A percentile compares a stretch with the other conserved stretches of the same genome.
phyloP scores from a whole-genome alignment of 179 eudicot species.

The Beta lomatogona region DNA sequence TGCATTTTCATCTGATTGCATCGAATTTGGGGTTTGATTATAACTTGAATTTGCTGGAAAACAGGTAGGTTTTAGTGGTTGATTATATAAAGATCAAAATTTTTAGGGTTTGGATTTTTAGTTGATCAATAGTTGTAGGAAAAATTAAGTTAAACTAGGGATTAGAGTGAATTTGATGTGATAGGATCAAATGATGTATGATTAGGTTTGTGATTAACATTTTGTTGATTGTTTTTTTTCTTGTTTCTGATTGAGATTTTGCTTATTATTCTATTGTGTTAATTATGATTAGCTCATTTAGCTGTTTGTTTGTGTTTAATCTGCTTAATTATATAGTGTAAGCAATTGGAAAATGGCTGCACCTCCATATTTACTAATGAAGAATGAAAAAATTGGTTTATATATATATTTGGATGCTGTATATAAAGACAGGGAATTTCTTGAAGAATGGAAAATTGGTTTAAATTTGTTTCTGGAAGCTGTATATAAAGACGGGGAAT shows the following conservation, averaged over 20 bases:
- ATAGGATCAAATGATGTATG: background rate
- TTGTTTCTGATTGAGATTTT: background rate
- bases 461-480: background rate
- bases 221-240: background rate
- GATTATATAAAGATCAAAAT: background rate
- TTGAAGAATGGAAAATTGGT: too few species aligned
- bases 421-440: background rate
- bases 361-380: background rate
- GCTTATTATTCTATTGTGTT: background rate
- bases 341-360: background rate
- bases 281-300: background rate
- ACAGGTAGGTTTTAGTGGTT: constrained; percentile 30
- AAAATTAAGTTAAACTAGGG: background rate
- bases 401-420: background rate
- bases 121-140: background rate
- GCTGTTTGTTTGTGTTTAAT: background rate
- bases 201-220: background rate
- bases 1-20: constrained; percentile 8
- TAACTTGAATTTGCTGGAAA: background rate
- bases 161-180: background rate
- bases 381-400: background rate
- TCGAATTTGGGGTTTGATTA: constrained; percentile 13
- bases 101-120: background rate
- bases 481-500: background rate
- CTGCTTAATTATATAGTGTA: background rate